Evolutionary conservation across 2,329 filamentous ascomycete genomes (phyloP), one percentile per base, ranked within the genome.

Genomic region (Colletotrichum eremochloae): DNA sequence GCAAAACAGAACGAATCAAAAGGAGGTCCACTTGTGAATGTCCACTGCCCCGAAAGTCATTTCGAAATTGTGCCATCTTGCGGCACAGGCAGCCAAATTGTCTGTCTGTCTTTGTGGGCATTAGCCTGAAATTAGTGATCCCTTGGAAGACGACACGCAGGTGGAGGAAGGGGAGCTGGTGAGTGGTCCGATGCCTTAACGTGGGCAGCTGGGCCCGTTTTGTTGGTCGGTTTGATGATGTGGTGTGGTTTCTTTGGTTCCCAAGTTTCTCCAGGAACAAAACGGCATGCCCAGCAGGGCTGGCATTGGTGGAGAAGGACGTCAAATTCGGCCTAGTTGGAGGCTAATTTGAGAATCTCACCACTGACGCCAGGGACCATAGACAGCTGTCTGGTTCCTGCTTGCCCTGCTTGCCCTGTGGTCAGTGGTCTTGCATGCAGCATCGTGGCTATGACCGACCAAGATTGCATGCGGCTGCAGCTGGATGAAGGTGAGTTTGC

Each of bases 231-330:
- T 48, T 70, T 70, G 60, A 50, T 65, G 70, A 72, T 65, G 70
- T 72, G 60, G 48, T 72, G 55, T 69, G 46, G 38, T 65, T 55
- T 64, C 36, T 42, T 65, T 69, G 70, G 66, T 52, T 53, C 42
- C 57, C 64, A 29, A 14, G 18, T 40, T 36, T 24, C 58, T 33
- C 36, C 44, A 15, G 53, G 18, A 55, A 53, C 24, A 18, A 40
- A 60, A 63, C 53, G 69, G 69, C 65, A 68, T 71, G 56, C 40
- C 57, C 52, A 71, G 65, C 69, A 70, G 66, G 66, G 70, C 70
- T 70, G 66, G 61, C 40, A 29, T 46, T 2, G 58, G 65, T 53
- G 65, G 65, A 44, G 65, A 62, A 33, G 31, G 31, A 31, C 12
- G 5, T 63, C 44, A 46, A 63, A 64, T 46, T 36, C 33, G 60